These are phyloP conservation scores for Cutaneotrichosporon sp. DNA, from an alignment of 1,284 basidiomycete genomes.

Conservation along the genomic window DNA sequence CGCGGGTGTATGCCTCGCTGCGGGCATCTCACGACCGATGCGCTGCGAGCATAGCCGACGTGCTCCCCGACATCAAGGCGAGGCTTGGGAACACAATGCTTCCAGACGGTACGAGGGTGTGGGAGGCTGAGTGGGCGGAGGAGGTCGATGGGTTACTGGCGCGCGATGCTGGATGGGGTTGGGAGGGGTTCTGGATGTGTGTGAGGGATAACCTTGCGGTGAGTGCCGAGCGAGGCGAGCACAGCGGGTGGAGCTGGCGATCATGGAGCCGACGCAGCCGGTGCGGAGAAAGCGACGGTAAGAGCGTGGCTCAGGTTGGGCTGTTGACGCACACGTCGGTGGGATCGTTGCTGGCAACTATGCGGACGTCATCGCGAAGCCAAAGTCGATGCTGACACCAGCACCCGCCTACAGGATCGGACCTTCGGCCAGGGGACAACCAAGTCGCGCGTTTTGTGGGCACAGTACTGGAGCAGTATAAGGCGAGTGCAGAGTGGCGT, in stretches of 20 bases:
- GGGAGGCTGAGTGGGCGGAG: slow-evolving; percentile 55
- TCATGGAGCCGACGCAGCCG: background rate
- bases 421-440: slow-evolving; percentile 27
- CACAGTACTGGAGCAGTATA: slow-evolving; percentile 32
- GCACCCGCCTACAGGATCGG: slow-evolving; percentile 29
- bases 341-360: background rate
- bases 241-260: no score
- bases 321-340: no score
- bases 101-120: slow-evolving; percentile 27
- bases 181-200: slow-evolving; percentile 49
- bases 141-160: slow-evolving; percentile 55
- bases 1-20: slow-evolving; percentile 54
- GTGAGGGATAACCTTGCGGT: slow-evolving; percentile 42
- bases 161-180: slow-evolving; percentile 57
- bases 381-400: slow-evolving; percentile 14
- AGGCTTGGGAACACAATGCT: slow-evolving; percentile 14
- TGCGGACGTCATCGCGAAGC: background rate
- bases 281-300: no score
- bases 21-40: slow-evolving; percentile 49
- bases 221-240: slow-evolving; percentile 15
- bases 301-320: no score
- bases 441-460: slow-evolving; percentile 31
- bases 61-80: slow-evolving; percentile 33
- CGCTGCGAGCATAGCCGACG: slow-evolving; percentile 55
- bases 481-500: slow-evolving; percentile 32